Conservation (phyloP, 441 rosid genomes). For the Pelargonium australe region DNA sequence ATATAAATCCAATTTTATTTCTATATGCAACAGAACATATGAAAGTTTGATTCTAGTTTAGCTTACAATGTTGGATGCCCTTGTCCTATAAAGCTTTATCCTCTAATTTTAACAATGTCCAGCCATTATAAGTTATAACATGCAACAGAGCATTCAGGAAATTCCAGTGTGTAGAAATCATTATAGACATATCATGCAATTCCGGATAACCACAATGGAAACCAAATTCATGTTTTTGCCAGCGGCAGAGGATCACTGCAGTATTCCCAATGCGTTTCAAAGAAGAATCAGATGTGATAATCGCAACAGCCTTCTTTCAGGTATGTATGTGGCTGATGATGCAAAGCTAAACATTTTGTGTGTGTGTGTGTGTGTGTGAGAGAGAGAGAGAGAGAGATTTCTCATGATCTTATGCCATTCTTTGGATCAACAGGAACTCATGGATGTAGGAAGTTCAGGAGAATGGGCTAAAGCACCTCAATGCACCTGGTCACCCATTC, state of each 20-base stretch:
- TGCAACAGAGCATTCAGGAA: background rate
- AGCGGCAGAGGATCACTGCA: conserved; percentile 54
- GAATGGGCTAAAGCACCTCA: conserved; percentile 74
- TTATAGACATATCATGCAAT: background rate
- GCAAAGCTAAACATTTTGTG: conserved; percentile 5
- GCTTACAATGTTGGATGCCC: background rate
- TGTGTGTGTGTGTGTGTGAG: no score
- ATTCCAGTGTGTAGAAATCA: background rate
- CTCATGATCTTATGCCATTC: background rate
- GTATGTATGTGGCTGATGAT: conserved; percentile 25
- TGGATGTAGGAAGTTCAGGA: conserved; percentile 60
- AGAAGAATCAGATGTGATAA: conserved; percentile 69
- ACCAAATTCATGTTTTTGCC: conserved; percentile 17
- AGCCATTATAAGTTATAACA: no score
- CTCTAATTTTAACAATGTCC: background rate
- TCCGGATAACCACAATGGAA: conserved; percentile 5
- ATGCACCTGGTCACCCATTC: conserved; percentile 82
- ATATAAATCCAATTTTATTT: background rate
- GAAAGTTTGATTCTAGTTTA: background rate
- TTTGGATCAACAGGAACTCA: conserved; percentile 47
- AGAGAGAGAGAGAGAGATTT: background rate
- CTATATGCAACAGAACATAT: background rate
- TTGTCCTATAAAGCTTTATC: background rate
- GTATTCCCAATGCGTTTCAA: conserved; percentile 85
- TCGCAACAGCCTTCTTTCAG: conserved; percentile 85